Base-by-base conservation (phyloP, 2,329 filamentous ascomycete species). In the Talaromyces sp. region DNA sequence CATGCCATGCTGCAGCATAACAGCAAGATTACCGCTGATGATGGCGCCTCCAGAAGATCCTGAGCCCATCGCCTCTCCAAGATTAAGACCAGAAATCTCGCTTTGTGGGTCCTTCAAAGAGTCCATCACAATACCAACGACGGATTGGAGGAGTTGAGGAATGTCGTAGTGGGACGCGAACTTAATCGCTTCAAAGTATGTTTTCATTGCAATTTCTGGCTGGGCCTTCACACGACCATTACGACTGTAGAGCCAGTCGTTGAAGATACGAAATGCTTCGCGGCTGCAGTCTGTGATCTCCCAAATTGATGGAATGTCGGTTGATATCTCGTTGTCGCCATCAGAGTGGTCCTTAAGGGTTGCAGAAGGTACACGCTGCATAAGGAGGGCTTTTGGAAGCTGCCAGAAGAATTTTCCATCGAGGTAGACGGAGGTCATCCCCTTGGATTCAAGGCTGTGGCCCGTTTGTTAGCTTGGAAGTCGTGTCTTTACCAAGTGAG, bases 321-420 rank as follows among this genome's bases (percentile, higher is more conserved):
- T 55, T 29, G 21, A 4, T 27, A 14, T 10, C 5, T 14, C 49
- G 24, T 52, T 17, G 3, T 4, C 27, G 14, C 4, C 43, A 21
- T 52, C n/a, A 17, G 32, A 9, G 1, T 6, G 3, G 1, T 1
- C 10, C 21, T 55, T 24, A 1, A 52, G 41, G 11, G 31, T 55
- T 2, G 19, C 55, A 38, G 55, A 1, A 9, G 59, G 59, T 0
- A 46, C 59, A 8, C 51, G 51, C 4, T 35, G 4, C 10, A 19
- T 32, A 6, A 61, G 55, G 2, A 61, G 56, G 3, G 50, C 58
- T 17, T 55, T 58, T 1, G 59, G 56, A 0, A 61, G 17, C 17
- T 55, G 55, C 59, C 59, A 61, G 9, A 35, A 21, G 11, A 61
- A 61, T 24, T 43, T 55, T 5, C 56, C 59, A n/a, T 61, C 50